A percentile compares a stretch with the other conserved stretches of the same genome.
Conservation (phyloP, 192 early-diverging fungal species). For the Powellomyces hirtus region DNA sequence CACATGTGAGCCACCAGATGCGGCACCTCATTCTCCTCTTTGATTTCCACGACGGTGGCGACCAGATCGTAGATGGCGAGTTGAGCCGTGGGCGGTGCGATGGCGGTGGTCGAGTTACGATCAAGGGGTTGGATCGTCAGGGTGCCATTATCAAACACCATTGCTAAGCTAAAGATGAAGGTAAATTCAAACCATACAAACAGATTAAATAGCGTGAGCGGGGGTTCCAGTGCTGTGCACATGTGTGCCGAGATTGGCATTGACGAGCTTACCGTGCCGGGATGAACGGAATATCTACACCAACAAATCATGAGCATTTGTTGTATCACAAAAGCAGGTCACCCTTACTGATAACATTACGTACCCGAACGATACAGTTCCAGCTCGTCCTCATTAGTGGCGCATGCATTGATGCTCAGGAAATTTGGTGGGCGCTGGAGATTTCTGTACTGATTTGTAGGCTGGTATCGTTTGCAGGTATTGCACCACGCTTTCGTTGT, state of each 20-base stretch:
- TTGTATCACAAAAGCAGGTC: too few relatives aligned
- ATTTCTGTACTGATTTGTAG: slow-evolving; percentile 69
- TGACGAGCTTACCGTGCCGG: not conserved
- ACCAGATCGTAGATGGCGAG: slow-evolving; percentile 64
- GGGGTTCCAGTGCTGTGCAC: too few relatives aligned
- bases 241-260: not conserved
- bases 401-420: slow-evolving; percentile 76
- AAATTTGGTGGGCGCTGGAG: slow-evolving; percentile 68
- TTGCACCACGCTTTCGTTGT: slow-evolving; percentile 85
- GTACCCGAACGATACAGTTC: slow-evolving; percentile 43
- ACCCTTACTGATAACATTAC: too few relatives aligned
- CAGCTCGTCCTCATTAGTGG: slow-evolving; percentile 51
- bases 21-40: slow-evolving; percentile 53
- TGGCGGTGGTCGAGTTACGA: slow-evolving; percentile 11
- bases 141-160: slow-evolving; percentile 44
- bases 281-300: slow-evolving; percentile 5
- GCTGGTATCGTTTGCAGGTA: slow-evolving; percentile 79
- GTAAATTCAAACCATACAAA: too few relatives aligned
- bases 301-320: not conserved
- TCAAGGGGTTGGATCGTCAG: slow-evolving; percentile 39
- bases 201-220: too few relatives aligned
- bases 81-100: slow-evolving; percentile 16
- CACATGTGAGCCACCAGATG: slow-evolving; percentile 69
- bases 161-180: slow-evolving; percentile 49
- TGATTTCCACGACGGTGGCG: slow-evolving; percentile 43